Percentiles rank a stretch among this genome's conserved stretches.
Evolutionary conservation across 2,329 filamentous ascomycete species (phyloP).

Genomic region (Coniochaeta ligniaria): DNA sequence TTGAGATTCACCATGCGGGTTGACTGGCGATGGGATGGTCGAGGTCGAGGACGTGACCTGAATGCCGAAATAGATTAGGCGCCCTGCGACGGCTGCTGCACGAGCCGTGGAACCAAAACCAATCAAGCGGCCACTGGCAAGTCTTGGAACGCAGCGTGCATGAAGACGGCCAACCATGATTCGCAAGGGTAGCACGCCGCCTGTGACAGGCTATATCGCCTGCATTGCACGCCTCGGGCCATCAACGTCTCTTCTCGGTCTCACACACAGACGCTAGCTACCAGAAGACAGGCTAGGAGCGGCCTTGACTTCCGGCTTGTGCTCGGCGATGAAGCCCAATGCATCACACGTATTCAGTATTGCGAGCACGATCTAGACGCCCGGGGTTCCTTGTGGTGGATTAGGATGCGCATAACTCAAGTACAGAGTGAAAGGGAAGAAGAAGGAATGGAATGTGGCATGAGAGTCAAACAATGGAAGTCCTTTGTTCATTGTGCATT

Average conservation of each 20-base stretch:
- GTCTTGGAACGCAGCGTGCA: constrained; percentile 34
- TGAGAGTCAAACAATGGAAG: too few species aligned
- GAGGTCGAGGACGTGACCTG: neutral
- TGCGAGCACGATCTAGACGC: neutral
- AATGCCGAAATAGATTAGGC: constrained; percentile 21
- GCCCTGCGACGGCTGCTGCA: constrained; percentile 32
- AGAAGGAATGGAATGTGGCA: too few species aligned
- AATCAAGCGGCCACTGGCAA: constrained; percentile 22
- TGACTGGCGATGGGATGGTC: neutral
- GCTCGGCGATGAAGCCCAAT: neutral
- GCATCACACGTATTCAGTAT: neutral
- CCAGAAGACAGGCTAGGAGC: neutral
- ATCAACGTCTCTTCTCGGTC: neutral
- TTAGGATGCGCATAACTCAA: neutral
- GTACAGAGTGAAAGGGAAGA: neutral
- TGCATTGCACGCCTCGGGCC: constrained; percentile 13
- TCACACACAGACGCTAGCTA: neutral
- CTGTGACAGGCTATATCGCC: constrained; percentile 17
- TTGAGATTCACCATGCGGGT: neutral
- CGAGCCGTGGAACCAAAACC: constrained; percentile 18
- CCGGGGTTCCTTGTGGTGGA: too few species aligned
- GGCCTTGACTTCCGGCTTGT: neutral
- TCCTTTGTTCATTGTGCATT: neutral
- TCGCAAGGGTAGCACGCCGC: constrained; percentile 25
- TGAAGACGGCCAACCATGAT: constrained; percentile 26